Base-by-base conservation (phyloP, 2,329 filamentous ascomycete species). In the Alternaria gansuensis region DNA sequence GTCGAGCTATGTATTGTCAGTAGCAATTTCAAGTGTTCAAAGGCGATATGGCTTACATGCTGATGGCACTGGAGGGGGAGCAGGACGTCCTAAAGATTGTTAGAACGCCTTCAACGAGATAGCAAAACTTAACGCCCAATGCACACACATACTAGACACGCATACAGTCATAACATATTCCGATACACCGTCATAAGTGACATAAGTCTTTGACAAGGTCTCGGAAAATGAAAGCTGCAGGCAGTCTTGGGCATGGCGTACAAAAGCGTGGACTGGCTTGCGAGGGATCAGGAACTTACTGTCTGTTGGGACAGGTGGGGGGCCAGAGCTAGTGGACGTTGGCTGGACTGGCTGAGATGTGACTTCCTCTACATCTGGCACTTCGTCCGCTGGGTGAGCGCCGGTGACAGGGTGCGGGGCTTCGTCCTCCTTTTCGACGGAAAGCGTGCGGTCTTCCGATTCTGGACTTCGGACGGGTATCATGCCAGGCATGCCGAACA, bases 401-500 rank as follows among this genome's bases (percentile, higher is more conserved):
- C 77, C 75, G 13, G 78, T 80, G 51, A 83, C 68, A 8, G 80
- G 74, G 33, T 78, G 73, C 21, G 77, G 67, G 24, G 78, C 71
- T 49, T 81, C 79, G 40, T 84, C 80, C 54, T 84, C 83, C 57
- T 86, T 85, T 55, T 82, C 82, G 60, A 85, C 67, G 54, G 72
- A 65, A 26, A 79, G 65, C 75, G 83, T 64, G 46, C 71, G 74
- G 14, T 79, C 70, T 51, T 81, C 79, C 56, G 78, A 62, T 59
- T 82, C 82, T 8, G 83, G 83, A 57, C 83, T 86, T 59, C 57
- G 72, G 23, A 79, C 77, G 57, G 75, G 84, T 62, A 86, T 84
- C 85, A 96, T 87, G 9, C 91, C 91, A 13, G 91, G 91, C 59
- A 96, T 82, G 5, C 83, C 82, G 73, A 87, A 83, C 74, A 87